Evolutionary conservation across 371 early-diverging fungal species (phyloP).

Genomic region (Mucor piriformis): DNA sequence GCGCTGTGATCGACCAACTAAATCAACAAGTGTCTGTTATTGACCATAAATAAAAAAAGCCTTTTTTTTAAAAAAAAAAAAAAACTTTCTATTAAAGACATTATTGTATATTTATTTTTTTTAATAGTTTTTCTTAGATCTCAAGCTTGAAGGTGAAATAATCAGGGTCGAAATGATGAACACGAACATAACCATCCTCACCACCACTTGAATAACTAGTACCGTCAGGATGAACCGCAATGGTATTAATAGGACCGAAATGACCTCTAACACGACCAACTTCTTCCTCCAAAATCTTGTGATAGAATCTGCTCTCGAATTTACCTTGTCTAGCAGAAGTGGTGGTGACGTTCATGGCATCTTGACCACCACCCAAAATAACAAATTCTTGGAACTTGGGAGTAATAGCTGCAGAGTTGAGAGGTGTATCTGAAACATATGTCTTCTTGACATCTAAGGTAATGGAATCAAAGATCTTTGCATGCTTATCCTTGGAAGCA

Average conservation of each 20-base stretch:
- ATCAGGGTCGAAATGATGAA: slow-evolving; percentile 95
- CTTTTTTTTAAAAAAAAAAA: slow-evolving; percentile 5
- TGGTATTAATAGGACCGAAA: slow-evolving; percentile 99
- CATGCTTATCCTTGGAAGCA: slow-evolving; percentile 94
- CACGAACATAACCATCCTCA: slow-evolving; percentile 97
- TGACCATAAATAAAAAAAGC: background rate
- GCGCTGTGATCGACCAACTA: slow-evolving; percentile 53
- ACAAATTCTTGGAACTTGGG: slow-evolving; percentile 82
- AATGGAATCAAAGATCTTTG: slow-evolving; percentile 88
- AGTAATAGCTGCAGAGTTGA: slow-evolving; percentile 96
- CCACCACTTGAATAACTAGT: slow-evolving; percentile 95
- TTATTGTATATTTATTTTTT: slow-evolving; percentile 3
- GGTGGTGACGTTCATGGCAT: slow-evolving; percentile 93
- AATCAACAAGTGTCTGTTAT: slow-evolving; percentile 31
- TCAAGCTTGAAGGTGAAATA: slow-evolving; percentile 92
- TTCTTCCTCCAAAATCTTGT: slow-evolving; percentile 96
- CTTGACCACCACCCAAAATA: slow-evolving; percentile 84
- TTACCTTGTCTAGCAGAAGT: slow-evolving; percentile 95
- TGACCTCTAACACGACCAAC: slow-evolving; percentile 98
- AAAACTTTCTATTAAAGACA: slow-evolving; percentile 2
- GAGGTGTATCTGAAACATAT: slow-evolving; percentile 91
- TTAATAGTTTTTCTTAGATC: slow-evolving; percentile 26
- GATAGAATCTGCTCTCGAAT: slow-evolving; percentile 99
- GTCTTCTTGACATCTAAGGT: slow-evolving; percentile 84
- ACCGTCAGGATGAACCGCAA: slow-evolving; percentile 97